phyloP scores from a whole-genome alignment of 148 eudicot species.

The Hydrangea macrophylla region DNA sequence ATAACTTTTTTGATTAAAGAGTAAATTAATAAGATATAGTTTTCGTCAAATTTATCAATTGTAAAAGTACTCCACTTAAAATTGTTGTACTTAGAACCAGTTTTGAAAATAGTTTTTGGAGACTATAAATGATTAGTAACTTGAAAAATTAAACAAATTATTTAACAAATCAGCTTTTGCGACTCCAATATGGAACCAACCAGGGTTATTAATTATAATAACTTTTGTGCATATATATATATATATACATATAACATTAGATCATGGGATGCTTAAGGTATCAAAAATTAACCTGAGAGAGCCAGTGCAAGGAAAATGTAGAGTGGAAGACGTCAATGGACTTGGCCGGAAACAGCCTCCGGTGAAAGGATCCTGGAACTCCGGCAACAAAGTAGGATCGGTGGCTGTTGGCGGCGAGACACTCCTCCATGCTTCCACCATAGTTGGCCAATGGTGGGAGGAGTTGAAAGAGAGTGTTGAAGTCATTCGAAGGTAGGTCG shows the following conservation, averaged over 20 bases:
- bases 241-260: neutral
- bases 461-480: conserved; percentile 91
- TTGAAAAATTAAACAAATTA: too few species aligned
- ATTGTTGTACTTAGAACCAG: too few species aligned
- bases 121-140: too few species aligned
- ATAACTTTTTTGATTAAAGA: too few species aligned
- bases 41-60: too few species aligned
- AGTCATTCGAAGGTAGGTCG: conserved; percentile 91
- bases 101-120: too few species aligned
- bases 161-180: too few species aligned
- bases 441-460: conserved; percentile 51
- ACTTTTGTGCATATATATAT: neutral
- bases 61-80: too few species aligned
- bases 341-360: conserved; percentile 71
- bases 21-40: too few species aligned
- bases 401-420: conserved; percentile 62
- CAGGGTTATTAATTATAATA: neutral
- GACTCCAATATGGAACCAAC: neutral
- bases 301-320: conserved; percentile 93
- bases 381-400: conserved; percentile 85
- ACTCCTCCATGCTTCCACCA: conserved; percentile 73
- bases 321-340: conserved; percentile 81
- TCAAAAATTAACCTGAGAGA: conserved; percentile 62
- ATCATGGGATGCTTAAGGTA: neutral
- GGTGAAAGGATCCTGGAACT: conserved; percentile 85